Conservation (phyloP, 805 yeast species). For the Kodamaea sagamina region DNA sequence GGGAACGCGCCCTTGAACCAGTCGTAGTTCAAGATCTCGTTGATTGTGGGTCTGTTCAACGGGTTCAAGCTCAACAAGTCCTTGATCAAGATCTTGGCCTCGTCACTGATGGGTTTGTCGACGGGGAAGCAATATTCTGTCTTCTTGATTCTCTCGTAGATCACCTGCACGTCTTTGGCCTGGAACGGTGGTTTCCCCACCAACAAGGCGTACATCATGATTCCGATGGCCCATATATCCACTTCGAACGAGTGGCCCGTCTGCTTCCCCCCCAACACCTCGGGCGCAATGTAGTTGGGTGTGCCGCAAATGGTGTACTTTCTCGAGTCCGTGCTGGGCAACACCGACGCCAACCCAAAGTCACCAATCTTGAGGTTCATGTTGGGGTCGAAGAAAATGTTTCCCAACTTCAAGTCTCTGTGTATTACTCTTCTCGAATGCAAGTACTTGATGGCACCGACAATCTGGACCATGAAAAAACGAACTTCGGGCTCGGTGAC, state of each 20-base stretch:
- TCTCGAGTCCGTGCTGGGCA: slow-evolving; percentile 65
- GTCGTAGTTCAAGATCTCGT: slow-evolving; percentile 74
- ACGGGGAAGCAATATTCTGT: slow-evolving; percentile 80
- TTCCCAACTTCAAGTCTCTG: slow-evolving; percentile 93
- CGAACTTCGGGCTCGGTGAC: slow-evolving; percentile 91
- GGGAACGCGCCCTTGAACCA: slow-evolving; percentile 93
- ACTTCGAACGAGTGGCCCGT: slow-evolving; percentile 93
- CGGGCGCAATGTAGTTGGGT: slow-evolving; percentile 98
- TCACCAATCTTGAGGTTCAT: slow-evolving; percentile 97
- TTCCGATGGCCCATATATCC: slow-evolving; percentile 97
- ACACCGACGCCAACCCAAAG: slow-evolving; percentile 96
- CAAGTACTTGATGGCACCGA: slow-evolving; percentile 92
- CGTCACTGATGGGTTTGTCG: slow-evolving; percentile 64
- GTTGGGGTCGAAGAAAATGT: slow-evolving; percentile 88
- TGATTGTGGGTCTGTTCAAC: slow-evolving; percentile 72
- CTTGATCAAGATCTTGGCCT: slow-evolving; percentile 70
- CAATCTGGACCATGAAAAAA: slow-evolving; percentile 83
- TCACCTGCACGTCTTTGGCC: slow-evolving; percentile 88
- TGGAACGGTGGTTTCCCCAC: slow-evolving; percentile 98
- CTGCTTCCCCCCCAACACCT: slow-evolving; percentile 83
- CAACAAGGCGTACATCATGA: slow-evolving; percentile 90
- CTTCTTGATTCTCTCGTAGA: slow-evolving; percentile 86
- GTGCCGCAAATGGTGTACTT: slow-evolving; percentile 97
- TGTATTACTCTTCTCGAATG: slow-evolving; percentile 92
- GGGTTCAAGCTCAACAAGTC: slow-evolving; percentile 81